Conservation (phyloP, 768 basidiomycete species). For the Russula olivacea region DNA sequence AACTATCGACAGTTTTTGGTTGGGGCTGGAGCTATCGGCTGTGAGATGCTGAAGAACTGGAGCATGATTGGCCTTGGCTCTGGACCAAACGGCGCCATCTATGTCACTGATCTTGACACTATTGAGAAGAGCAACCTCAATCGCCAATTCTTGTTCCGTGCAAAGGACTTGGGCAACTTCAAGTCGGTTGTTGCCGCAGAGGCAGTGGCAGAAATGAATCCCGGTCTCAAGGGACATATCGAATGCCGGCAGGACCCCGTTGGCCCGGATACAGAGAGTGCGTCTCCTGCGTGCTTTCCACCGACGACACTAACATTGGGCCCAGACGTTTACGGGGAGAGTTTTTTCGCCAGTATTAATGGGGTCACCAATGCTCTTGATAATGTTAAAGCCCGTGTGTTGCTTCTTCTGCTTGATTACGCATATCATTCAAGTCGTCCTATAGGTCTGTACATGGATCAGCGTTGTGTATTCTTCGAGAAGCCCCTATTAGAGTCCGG, state of each 20-base stretch:
- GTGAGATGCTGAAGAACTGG: constrained; percentile 99
- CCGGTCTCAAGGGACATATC: constrained; percentile 81
- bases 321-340: constrained; percentile 78
- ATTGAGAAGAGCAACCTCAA: constrained; percentile 99
- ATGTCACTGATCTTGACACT: constrained; percentile 96
- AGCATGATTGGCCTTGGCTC: constrained; percentile 94
- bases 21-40: constrained; percentile 98
- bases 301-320: constrained; percentile 20
- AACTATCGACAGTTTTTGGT: constrained; percentile 94
- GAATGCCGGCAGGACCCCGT: constrained; percentile 88
- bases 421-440: constrained; percentile 7
- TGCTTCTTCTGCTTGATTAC: neutral
- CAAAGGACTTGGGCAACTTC: constrained; percentile 95
- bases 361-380: constrained; percentile 97
- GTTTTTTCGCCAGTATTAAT: constrained; percentile 82
- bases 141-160: constrained; percentile 93
- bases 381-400: constrained; percentile 90
- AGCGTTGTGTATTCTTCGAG: constrained; percentile 92
- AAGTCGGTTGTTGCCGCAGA: constrained; percentile 91
- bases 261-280: constrained; percentile 88
- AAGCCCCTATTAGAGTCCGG: constrained; percentile 97
- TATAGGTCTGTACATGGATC: constrained; percentile 94
- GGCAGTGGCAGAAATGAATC: constrained; percentile 95
- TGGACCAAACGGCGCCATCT: constrained; percentile 71
- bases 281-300: constrained; percentile 30